A percentile compares a stretch with the other conserved stretches of the same genome.
These are phyloP conservation scores for Thelonectria olida DNA, from an alignment of 2,329 filamentous ascomycete genomes.

Conservation along the genomic window DNA sequence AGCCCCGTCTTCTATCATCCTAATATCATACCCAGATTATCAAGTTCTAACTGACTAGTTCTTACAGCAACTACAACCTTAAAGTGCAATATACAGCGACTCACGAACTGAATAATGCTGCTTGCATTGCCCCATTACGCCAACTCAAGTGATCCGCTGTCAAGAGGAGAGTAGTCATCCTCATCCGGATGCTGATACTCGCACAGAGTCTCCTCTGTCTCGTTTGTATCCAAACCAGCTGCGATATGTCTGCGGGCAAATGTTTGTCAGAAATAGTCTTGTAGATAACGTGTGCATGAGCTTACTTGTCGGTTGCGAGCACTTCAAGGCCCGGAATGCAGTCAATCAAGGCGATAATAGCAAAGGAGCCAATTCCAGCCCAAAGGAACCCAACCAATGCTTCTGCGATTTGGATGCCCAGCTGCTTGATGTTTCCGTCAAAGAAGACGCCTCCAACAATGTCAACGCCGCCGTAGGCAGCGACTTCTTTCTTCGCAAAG, in stretches of 20 bases:
- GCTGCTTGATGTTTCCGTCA: slow-evolving; percentile 26
- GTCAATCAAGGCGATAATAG: slow-evolving; percentile 29
- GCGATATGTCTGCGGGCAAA: slow-evolving; percentile 7
- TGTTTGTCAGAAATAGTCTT: background rate
- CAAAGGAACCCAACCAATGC: slow-evolving; percentile 22
- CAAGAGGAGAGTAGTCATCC: slow-evolving; percentile 23
- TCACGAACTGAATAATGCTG: no score
- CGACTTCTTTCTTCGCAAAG: slow-evolving; percentile 28
- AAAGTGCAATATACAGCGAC: no score
- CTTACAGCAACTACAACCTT: no score
- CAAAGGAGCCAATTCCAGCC: slow-evolving; percentile 19
- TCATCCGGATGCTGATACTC: slow-evolving; percentile 25
- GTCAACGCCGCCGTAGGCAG: slow-evolving; percentile 25
- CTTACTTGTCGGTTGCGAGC: slow-evolving; percentile 27
- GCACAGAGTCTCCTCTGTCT: slow-evolving; percentile 24
- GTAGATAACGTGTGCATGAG: background rate
- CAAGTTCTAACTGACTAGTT: no score
- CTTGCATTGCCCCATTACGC: background rate
- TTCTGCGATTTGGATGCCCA: slow-evolving; percentile 24
- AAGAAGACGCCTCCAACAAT: slow-evolving; percentile 28
- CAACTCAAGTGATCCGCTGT: slow-evolving; percentile 17
- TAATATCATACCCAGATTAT: no score
- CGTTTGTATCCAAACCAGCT: slow-evolving; percentile 21
- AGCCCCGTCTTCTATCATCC: no score
- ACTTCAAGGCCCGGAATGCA: slow-evolving; percentile 28